phyloP scores from a whole-genome alignment of 73 alveolate genomes.

The Tetrahymena malaccensis region DNA sequence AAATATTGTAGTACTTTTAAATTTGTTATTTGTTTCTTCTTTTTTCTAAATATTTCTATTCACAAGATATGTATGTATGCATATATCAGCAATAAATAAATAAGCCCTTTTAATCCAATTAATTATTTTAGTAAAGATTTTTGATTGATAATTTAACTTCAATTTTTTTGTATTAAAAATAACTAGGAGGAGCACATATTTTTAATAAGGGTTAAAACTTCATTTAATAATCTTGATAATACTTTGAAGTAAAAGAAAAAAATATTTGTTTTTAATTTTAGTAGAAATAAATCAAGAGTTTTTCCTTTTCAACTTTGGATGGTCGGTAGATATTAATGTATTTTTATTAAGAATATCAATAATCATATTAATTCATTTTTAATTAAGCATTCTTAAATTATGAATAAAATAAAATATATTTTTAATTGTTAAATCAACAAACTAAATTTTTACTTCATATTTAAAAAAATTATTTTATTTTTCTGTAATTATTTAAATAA shows the following conservation, averaged over 20 bases:
- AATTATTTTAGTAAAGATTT: not conserved
- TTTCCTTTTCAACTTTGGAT: not conserved
- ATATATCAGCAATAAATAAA: not conserved
- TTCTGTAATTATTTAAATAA: no score
- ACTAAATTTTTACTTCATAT: no score
- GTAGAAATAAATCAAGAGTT: not conserved
- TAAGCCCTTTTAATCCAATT: not conserved
- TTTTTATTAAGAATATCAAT: no score
- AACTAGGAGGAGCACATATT: not conserved
- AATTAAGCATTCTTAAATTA: no score
- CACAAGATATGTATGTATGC: not conserved
- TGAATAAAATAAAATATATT: no score
- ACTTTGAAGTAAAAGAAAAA: no score
- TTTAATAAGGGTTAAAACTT: not conserved
- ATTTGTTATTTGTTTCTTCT: not conserved
- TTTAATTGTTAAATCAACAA: no score
- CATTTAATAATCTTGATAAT: not conserved
- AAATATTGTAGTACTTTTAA: not conserved
- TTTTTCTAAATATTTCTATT: not conserved
- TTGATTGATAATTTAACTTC: not conserved
- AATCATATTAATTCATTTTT: no score
- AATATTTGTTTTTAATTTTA: no score
- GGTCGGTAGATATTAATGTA: not conserved
- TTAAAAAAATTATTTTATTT: no score
- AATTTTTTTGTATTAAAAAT: not conserved